phyloP scores from a whole-genome alignment of 768 basidiomycete species.

The Auriscalpium orientale region DNA sequence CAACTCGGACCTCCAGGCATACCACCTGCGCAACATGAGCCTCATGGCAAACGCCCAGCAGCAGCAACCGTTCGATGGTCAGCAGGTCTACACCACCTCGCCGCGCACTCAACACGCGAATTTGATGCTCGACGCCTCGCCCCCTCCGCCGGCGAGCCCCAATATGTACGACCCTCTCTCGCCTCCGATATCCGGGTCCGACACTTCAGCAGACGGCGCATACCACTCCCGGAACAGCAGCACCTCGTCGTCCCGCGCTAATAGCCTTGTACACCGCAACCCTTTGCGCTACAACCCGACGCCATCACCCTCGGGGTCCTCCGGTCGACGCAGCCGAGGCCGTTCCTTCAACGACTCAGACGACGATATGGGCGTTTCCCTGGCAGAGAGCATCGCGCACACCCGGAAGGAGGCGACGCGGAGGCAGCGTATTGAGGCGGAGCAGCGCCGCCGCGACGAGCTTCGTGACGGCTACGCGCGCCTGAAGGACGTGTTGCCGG shows the following conservation, averaged over 20 bases:
- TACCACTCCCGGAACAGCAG: slow-evolving; percentile 67
- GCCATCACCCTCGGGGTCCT: slow-evolving; percentile 70
- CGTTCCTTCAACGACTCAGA: slow-evolving; percentile 70
- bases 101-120: slow-evolving; percentile 16
- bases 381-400: slow-evolving; percentile 65
- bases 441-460: slow-evolving; percentile 83
- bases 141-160: slow-evolving; percentile 72
- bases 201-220: slow-evolving; percentile 74
- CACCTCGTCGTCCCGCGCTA: slow-evolving; percentile 67
- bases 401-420: slow-evolving; percentile 80
- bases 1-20: slow-evolving; percentile 59
- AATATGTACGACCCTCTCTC: slow-evolving; percentile 80
- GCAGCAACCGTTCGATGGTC: slow-evolving; percentile 33
- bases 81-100: slow-evolving; percentile 47
- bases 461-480: slow-evolving; percentile 84
- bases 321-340: slow-evolving; percentile 55
- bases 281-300: slow-evolving; percentile 71
- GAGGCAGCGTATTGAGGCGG: slow-evolving; percentile 81
- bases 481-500: slow-evolving; percentile 79
- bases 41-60: slow-evolving; percentile 64
- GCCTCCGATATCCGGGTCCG: slow-evolving; percentile 83
- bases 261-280: slow-evolving; percentile 69
- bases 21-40: slow-evolving; percentile 50
- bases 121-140: slow-evolving; percentile 18
- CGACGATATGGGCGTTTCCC: slow-evolving; percentile 54